phyloP scores from a whole-genome alignment of 345 rosid genomes.

The Cochlearia excelsa region DNA sequence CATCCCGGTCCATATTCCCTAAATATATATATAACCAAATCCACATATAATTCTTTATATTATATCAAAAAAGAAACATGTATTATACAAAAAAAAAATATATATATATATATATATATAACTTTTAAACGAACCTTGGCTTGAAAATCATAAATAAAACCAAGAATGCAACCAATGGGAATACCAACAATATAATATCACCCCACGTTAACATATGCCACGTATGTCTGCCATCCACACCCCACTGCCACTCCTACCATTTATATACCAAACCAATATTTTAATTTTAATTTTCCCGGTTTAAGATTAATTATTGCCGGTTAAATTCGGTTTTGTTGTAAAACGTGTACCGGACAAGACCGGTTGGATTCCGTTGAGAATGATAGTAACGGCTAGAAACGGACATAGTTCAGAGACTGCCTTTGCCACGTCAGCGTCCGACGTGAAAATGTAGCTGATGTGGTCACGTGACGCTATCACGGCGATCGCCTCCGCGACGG shows the following conservation, averaged over 20 bases:
- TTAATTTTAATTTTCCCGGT: not conserved
- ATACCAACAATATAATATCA: constrained; percentile 59
- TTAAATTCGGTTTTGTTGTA: no score
- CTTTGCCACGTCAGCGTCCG: constrained; percentile 49
- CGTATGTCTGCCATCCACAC: constrained; percentile 72
- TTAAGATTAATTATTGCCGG: no score
- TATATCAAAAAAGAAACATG: not conserved
- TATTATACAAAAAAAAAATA: not conserved
- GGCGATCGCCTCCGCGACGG: constrained; percentile 28
- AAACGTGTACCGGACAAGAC: no score
- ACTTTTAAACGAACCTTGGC: constrained; percentile 40
- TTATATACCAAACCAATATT: not conserved
- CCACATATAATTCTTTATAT: not conserved
- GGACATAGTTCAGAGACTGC: constrained; percentile 68
- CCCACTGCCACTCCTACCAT: constrained; percentile 68
- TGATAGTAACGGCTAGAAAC: constrained; percentile 50
- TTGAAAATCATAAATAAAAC: constrained; percentile 47
- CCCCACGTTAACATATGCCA: constrained; percentile 58
- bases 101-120: no score
- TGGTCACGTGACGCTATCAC: constrained; percentile 38
- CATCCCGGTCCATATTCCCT: constrained; percentile 73
- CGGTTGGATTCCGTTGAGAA: constrained; percentile 45
- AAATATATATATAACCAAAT: not conserved
- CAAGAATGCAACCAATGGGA: constrained; percentile 54
- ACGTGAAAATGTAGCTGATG: constrained; percentile 55